Evolutionary conservation across 352 stramenopile genomes (phyloP).

Genomic region (Thraustochytrium sp.): DNA sequence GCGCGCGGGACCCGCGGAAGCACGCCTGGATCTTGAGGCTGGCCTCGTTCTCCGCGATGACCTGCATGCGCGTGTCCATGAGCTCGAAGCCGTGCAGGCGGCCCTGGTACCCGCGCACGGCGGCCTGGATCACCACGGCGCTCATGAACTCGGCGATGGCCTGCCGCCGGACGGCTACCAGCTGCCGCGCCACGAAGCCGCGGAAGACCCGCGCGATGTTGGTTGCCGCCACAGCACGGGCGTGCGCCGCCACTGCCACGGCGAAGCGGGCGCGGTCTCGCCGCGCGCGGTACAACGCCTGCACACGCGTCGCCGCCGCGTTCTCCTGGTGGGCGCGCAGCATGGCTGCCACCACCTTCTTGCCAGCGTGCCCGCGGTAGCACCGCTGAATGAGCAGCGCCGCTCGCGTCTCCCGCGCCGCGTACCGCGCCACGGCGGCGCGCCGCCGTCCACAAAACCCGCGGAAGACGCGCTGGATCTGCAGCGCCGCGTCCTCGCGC

Average conservation of each 20-base stretch:
- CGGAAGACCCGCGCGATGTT: constrained; percentile 60
- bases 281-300: constrained; percentile 59
- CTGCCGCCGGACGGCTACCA: constrained; percentile 50
- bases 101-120: constrained; percentile 62
- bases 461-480: constrained; percentile 64
- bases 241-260: constrained; percentile 40
- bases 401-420: not conserved
- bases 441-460: constrained; percentile 56
- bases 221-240: constrained; percentile 48
- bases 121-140: constrained; percentile 60
- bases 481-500: constrained; percentile 60
- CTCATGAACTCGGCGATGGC: constrained; percentile 54
- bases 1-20: constrained; percentile 68
- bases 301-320: constrained; percentile 57
- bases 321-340: constrained; percentile 64
- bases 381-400: constrained; percentile 58
- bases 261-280: constrained; percentile 58
- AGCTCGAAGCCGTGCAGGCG: constrained; percentile 52
- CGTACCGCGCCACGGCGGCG: not conserved
- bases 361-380: constrained; percentile 69
- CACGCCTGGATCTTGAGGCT: constrained; percentile 66
- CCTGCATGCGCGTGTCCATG: constrained; percentile 63
- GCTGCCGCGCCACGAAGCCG: constrained; percentile 56
- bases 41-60: constrained; percentile 59
- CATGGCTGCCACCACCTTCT: constrained; percentile 60